Evolutionary conservation across 495 filamentous ascomycete species (phyloP).

Genomic region (Penicillium taxi): DNA sequence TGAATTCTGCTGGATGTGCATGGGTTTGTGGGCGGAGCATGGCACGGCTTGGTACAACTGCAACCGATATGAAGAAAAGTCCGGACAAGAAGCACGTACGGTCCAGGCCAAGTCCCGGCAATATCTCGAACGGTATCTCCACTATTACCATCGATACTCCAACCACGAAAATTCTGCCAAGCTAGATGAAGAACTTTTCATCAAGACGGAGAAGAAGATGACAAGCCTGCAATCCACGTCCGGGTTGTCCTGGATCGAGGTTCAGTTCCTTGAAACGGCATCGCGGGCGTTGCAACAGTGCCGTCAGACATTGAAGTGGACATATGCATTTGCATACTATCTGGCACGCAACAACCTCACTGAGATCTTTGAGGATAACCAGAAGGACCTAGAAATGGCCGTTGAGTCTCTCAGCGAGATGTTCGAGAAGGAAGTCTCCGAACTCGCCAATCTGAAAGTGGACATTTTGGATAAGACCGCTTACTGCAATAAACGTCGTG

Average conservation of each 20-base stretch:
- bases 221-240: conserved; percentile 84
- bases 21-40: conserved; percentile 97
- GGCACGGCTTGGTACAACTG: conserved; percentile 99
- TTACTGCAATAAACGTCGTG: conserved; percentile 86
- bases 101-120: conserved; percentile 84
- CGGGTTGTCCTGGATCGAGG: conserved; percentile 97
- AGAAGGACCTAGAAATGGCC: conserved; percentile 94
- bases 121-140: conserved; percentile 85
- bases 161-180: conserved; percentile 98
- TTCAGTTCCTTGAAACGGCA: conserved; percentile 88
- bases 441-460: conserved; percentile 79
- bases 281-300: conserved; percentile 93
- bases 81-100: conserved; percentile 78
- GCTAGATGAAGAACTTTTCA: conserved; percentile 89
- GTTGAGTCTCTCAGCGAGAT: conserved; percentile 93
- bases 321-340: conserved; percentile 97
- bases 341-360: conserved; percentile 90
- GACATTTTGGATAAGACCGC: conserved; percentile 97
- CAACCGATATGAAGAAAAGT: conserved; percentile 94
- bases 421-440: conserved; percentile 89
- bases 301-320: conserved; percentile 97
- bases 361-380: conserved; percentile 97
- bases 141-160: conserved; percentile 98
- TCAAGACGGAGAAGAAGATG: conserved; percentile 99
- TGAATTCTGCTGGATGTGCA: conserved; percentile 99